Conservation (phyloP, 164 flowering plant species). For the Hamamelis virginiana region DNA sequence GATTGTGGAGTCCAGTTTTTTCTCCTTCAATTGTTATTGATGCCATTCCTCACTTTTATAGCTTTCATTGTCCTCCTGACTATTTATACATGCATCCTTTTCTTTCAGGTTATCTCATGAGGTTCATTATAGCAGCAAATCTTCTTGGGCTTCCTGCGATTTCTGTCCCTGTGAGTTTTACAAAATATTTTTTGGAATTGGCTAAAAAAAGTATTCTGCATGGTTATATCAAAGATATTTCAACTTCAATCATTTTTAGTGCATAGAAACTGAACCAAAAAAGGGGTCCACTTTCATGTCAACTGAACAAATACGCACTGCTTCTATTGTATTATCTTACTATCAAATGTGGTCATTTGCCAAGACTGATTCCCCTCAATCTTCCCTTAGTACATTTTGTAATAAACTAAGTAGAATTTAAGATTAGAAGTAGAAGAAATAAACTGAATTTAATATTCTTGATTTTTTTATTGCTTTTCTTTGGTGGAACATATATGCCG, state of each 20-base stretch:
- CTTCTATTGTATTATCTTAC: neutral
- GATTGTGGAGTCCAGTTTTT: neutral
- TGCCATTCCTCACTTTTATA: neutral
- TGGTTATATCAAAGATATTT: neutral
- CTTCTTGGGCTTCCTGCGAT: constrained; percentile 97
- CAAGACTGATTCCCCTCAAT: neutral
- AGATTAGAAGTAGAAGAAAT: too few species aligned
- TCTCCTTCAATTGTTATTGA: neutral
- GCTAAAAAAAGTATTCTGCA: too few species aligned
- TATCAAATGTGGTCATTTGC: neutral
- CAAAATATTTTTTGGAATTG: too few species aligned
- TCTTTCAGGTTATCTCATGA: constrained; percentile 81
- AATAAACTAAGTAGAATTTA: too few species aligned
- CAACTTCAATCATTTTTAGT: neutral
- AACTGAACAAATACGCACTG: neutral
- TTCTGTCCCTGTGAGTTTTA: constrained; percentile 73
- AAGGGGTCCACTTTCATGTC: neutral
- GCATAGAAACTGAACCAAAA: neutral
- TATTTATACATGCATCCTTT: neutral
- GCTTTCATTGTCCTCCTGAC: neutral
- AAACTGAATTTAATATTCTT: neutral
- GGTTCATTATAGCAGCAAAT: constrained; percentile 71
- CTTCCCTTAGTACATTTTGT: neutral
- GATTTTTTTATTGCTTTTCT: neutral
- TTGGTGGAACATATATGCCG: neutral